Conservation (phyloP, 495 filamentous ascomycete genomes). For the Pyronema domesticum region DNA sequence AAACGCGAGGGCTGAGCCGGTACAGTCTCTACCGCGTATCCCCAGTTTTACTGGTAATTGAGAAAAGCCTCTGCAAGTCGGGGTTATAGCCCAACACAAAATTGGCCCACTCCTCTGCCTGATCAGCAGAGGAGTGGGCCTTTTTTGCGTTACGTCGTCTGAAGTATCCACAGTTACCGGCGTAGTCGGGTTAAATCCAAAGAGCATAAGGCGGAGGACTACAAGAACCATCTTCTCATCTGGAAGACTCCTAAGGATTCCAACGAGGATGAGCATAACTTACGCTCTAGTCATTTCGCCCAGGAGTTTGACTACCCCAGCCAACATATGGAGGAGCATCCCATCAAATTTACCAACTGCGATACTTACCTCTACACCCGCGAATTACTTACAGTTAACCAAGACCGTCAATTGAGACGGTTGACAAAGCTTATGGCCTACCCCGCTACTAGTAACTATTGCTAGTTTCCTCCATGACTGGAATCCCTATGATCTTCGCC, state of each 20-base stretch:
- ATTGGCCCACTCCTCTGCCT: no score
- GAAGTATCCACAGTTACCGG: no score
- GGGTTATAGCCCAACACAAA: no score
- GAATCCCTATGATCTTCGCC: conserved; percentile 68
- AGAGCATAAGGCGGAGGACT: conserved; percentile 90
- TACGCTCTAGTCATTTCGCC: conserved; percentile 76
- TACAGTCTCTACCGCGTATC: no score
- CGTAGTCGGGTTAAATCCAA: no score
- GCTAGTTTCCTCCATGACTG: conserved; percentile 82
- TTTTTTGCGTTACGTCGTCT: no score
- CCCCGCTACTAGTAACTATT: conserved; percentile 73
- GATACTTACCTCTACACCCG: conserved; percentile 86
- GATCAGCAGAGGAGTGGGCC: no score
- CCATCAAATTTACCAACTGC: conserved; percentile 97
- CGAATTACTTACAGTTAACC: conserved; percentile 73
- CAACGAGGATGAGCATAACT: conserved; percentile 96
- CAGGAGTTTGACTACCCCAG: conserved; percentile 84
- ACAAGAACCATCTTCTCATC: conserved; percentile 74
- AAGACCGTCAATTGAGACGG: conserved; percentile 71
- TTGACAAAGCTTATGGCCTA: conserved; percentile 85
- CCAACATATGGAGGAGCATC: conserved; percentile 71
- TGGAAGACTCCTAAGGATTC: conserved; percentile 80
- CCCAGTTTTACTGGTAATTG: no score
- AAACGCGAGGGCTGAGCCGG: no score
- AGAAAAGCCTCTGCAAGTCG: no score